Conservation (phyloP, 306 rosid genomes). For the Benincasa hispida region DNA sequence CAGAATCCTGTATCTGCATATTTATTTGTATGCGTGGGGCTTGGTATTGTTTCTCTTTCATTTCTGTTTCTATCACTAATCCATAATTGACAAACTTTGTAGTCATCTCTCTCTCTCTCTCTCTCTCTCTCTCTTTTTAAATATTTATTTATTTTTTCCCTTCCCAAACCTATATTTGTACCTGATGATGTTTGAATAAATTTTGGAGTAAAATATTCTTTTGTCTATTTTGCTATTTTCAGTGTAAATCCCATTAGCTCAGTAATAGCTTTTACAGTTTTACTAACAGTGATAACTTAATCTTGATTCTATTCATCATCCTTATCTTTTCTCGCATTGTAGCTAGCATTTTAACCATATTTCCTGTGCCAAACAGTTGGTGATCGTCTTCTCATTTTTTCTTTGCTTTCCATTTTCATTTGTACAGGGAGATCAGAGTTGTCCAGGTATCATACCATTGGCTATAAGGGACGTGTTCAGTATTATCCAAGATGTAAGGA, state of each 20-base stretch:
- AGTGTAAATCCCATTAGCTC: neutral
- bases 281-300: neutral
- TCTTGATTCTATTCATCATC: neutral
- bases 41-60: neutral
- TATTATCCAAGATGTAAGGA: constrained; percentile 91
- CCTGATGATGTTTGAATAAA: neutral
- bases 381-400: neutral
- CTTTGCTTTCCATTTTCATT: neutral
- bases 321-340: neutral
- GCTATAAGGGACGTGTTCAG: constrained; percentile 98
- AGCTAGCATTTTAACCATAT: neutral
- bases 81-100: neutral
- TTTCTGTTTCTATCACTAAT: neutral
- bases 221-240: neutral
- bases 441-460: constrained; percentile 91
- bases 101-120: neutral
- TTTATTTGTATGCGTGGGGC: neutral
- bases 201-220: neutral
- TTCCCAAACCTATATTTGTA: neutral
- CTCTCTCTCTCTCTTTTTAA: neutral
- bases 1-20: neutral
- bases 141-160: neutral
- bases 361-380: neutral
- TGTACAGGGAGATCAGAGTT: constrained; percentile 81
- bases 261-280: neutral